These are phyloP conservation scores for Rhizophora apiculata DNA, from an alignment of 345 rosid genomes.

Conservation along the genomic window DNA sequence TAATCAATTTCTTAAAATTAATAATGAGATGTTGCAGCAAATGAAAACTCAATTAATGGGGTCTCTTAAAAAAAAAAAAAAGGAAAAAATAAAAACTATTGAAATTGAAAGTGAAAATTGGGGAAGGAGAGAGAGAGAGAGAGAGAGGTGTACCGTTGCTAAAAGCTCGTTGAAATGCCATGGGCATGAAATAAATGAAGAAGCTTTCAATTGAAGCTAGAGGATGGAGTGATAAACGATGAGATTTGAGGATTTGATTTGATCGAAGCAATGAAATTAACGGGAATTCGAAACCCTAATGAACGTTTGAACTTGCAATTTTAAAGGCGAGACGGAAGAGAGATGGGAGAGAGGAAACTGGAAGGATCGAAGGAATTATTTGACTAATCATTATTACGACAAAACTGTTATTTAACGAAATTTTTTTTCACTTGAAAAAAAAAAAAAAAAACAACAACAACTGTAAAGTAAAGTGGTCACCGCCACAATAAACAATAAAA, in stretches of 20 bases:
- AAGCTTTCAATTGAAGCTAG: constrained; percentile 27
- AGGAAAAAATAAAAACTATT: not conserved
- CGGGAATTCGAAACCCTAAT: constrained; percentile 43
- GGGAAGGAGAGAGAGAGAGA: not conserved
- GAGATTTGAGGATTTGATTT: not conserved
- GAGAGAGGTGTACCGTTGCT: constrained; percentile 39
- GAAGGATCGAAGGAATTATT: too few species aligned
- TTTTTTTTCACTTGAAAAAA: not conserved
- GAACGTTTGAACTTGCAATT: constrained; percentile 29
- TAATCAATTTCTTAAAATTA: too few species aligned
- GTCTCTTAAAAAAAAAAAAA: too few species aligned
- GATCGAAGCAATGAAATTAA: constrained; percentile 16
- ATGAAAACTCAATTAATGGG: too few species aligned
- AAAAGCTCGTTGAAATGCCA: constrained; percentile 9
- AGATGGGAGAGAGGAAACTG: too few species aligned
- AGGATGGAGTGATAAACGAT: not conserved
- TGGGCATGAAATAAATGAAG: constrained; percentile 2
- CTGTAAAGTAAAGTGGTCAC: too few species aligned
- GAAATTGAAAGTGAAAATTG: not conserved
- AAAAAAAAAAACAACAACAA: too few species aligned
- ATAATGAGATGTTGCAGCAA: too few species aligned
- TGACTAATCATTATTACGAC: too few species aligned
- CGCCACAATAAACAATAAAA: too few species aligned
- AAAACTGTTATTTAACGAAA: constrained; percentile 5
- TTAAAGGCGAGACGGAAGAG: constrained; percentile 23